Percentiles rank a stretch among this genome's conserved stretches.
These are phyloP conservation scores for Colletotrichum eleusines DNA, from an alignment of 2,329 filamentous ascomycete species.

Conservation along the genomic window DNA sequence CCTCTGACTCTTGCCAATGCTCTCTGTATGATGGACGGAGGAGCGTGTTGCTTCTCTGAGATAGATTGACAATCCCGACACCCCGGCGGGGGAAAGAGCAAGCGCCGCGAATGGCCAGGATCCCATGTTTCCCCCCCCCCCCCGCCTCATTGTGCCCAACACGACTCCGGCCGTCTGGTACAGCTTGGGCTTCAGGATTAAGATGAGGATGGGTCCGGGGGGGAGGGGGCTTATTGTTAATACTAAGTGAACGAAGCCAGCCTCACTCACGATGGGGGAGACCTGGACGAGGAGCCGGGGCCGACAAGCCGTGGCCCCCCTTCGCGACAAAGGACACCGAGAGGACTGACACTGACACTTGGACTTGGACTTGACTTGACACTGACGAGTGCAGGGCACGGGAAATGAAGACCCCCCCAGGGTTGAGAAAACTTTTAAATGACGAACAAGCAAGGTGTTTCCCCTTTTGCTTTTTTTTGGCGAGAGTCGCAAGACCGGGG, in stretches of 20 bases:
- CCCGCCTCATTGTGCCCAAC: constrained; percentile 29
- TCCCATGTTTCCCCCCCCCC: constrained; percentile 22
- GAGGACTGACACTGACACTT: no score
- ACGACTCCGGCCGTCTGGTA: constrained; percentile 36
- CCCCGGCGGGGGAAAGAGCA: constrained; percentile 21
- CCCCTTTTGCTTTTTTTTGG: not conserved
- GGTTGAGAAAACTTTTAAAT: constrained; percentile 10
- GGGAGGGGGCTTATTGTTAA: no score
- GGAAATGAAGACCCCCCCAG: constrained; percentile 15
- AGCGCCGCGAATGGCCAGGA: constrained; percentile 33
- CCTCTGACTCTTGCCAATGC: constrained; percentile 16
- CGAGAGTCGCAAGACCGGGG: constrained; percentile 7
- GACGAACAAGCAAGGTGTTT: not conserved
- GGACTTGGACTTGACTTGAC: not conserved
- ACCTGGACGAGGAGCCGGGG: constrained; percentile 3
- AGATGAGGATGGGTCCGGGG: constrained; percentile 32
- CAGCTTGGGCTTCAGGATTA: constrained; percentile 19
- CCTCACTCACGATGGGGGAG: constrained; percentile 9
- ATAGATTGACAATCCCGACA: not conserved
- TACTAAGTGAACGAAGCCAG: not conserved
- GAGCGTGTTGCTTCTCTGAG: not conserved
- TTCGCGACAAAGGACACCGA: constrained; percentile 35
- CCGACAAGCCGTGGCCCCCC: not conserved
- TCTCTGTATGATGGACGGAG: constrained; percentile 8
- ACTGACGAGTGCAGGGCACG: constrained; percentile 5